These are phyloP conservation scores for Seiridium unicorne DNA, from an alignment of 2,329 filamentous ascomycete genomes.

Conservation along the genomic window DNA sequence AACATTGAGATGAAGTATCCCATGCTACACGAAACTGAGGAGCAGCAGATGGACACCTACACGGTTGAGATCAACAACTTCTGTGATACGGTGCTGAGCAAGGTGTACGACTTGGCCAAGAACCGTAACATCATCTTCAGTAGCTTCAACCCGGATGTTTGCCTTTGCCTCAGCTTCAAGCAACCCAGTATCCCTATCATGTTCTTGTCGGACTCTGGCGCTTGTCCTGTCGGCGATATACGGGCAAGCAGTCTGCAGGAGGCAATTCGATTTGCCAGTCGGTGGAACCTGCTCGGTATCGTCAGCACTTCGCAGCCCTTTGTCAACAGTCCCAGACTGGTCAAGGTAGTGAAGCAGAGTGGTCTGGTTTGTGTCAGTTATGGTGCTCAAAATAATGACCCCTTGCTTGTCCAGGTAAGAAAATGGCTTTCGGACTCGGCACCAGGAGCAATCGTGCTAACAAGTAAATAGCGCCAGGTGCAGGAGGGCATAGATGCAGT, in stretches of 20 bases:
- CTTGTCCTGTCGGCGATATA: slow-evolving; percentile 79
- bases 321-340: slow-evolving; percentile 82
- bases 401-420: slow-evolving; percentile 78
- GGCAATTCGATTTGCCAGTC: slow-evolving; percentile 87
- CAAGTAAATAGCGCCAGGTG: slow-evolving; percentile 67
- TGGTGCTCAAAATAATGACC: slow-evolving; percentile 85
- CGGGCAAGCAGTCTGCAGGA: slow-evolving; percentile 90
- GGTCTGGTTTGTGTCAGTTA: slow-evolving; percentile 95
- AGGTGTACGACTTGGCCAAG: slow-evolving; percentile 82
- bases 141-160: slow-evolving; percentile 96
- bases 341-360: slow-evolving; percentile 90
- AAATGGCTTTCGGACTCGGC: not conserved
- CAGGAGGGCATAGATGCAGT: slow-evolving; percentile 96
- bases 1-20: slow-evolving; percentile 99
- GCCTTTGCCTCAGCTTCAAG: slow-evolving; percentile 90
- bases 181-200: slow-evolving; percentile 95
- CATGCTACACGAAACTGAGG: slow-evolving; percentile 93
- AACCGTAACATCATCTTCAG: slow-evolving; percentile 94
- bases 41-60: slow-evolving; percentile 95
- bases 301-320: slow-evolving; percentile 87
- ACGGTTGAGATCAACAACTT: slow-evolving; percentile 95
- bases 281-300: slow-evolving; percentile 93
- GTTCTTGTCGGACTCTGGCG: slow-evolving; percentile 89
- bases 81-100: slow-evolving; percentile 86
- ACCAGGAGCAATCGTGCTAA: not conserved